Conservation (phyloP, 371 early-diverging fungal species). For the Rhizomucor miehei region DNA sequence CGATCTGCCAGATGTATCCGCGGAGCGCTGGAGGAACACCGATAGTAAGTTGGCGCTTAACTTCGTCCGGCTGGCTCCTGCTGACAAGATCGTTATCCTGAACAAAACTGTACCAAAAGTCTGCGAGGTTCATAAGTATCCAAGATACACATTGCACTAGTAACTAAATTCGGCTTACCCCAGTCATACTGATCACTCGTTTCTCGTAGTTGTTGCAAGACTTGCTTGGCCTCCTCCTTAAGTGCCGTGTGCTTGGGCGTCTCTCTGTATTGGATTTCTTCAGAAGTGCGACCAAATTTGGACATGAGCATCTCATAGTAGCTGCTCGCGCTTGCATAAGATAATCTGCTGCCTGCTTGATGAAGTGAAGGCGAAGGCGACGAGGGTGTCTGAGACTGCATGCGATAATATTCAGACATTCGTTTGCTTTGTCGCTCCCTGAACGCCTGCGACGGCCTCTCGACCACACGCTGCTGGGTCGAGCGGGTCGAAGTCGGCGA, state of each 20-base stretch:
- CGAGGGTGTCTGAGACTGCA: constrained; percentile 7
- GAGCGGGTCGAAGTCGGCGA: constrained; percentile 5
- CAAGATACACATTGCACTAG: background rate
- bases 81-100: constrained; percentile 25
- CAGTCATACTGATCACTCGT: constrained; percentile 28
- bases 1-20: constrained; percentile 83
- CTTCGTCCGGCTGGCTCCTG: constrained; percentile 17
- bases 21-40: constrained; percentile 87
- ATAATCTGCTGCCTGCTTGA: background rate
- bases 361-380: constrained; percentile 6
- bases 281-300: constrained; percentile 29
- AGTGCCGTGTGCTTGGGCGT: constrained; percentile 28
- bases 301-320: constrained; percentile 37
- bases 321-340: constrained; percentile 14
- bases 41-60: constrained; percentile 22
- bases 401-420: constrained; percentile 18
- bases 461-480: constrained; percentile 5
- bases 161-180: constrained; percentile 22
- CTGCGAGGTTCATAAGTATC: constrained; percentile 11
- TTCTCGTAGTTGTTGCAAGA: constrained; percentile 20
- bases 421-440: constrained; percentile 26
- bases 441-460: constrained; percentile 21
- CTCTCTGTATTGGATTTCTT: constrained; percentile 48
- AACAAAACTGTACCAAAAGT: constrained; percentile 38
- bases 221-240: constrained; percentile 25